Evolutionary conservation across 1,284 basidiomycete genomes (phyloP).

Genomic region (Sanghuangporus sanghuang): DNA sequence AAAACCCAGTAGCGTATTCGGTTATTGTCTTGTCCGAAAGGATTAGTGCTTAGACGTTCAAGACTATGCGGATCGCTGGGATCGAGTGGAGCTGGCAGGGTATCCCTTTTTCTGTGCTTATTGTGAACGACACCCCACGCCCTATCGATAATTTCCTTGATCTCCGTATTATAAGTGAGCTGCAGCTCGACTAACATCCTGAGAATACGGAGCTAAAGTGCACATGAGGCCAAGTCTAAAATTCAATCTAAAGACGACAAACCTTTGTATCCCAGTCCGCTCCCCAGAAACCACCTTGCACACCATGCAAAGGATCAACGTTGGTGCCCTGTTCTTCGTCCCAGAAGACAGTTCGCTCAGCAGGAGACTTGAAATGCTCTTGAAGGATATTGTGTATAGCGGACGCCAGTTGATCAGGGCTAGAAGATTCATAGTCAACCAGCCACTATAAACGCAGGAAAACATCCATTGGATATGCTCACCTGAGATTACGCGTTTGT

Average conservation of each 20-base stretch:
- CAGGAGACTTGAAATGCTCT: slow-evolving; percentile 58
- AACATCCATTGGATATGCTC: slow-evolving; percentile 27
- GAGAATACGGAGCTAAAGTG: slow-evolving; percentile 63
- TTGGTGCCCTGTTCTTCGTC: slow-evolving; percentile 59
- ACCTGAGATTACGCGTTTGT: slow-evolving; percentile 82
- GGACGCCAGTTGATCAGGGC: slow-evolving; percentile 70
- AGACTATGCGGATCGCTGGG: slow-evolving; percentile 54
- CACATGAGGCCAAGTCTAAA: slow-evolving; percentile 1
- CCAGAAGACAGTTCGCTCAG: slow-evolving; percentile 75
- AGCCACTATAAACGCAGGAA: not conserved
- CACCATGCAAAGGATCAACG: slow-evolving; percentile 60
- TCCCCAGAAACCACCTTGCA: slow-evolving; percentile 65
- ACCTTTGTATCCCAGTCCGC: slow-evolving; percentile 77
- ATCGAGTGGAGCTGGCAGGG: slow-evolving; percentile 44
- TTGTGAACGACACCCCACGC: slow-evolving; percentile 78
- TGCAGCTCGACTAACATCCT: slow-evolving; percentile 78
- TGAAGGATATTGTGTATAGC: slow-evolving; percentile 60
- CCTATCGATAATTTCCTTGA: slow-evolving; percentile 69
- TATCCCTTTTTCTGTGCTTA: slow-evolving; percentile 75
- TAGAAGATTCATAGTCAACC: slow-evolving; percentile 25
- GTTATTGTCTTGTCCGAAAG: slow-evolving; percentile 66
- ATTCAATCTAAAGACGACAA: slow-evolving; percentile 25
- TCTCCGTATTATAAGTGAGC: slow-evolving; percentile 56
- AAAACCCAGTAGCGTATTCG: slow-evolving; percentile 75
- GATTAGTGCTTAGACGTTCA: slow-evolving; percentile 55